Evolutionary conservation across 2,329 filamentous ascomycete species (phyloP), one percentile per base, ranked within the genome.

Genomic region (Raffaelea albimanens): DNA sequence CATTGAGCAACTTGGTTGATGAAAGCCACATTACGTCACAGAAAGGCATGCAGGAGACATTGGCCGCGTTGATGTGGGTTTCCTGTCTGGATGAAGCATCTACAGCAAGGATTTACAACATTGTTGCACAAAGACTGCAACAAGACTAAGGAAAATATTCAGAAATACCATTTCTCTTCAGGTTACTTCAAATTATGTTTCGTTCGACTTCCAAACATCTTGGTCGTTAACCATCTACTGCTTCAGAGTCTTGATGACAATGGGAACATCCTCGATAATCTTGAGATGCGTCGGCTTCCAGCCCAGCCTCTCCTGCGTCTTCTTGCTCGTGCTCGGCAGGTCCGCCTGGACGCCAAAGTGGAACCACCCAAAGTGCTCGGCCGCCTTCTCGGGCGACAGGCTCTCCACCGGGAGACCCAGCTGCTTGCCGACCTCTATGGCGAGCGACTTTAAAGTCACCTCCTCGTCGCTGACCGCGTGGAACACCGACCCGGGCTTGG

Each of bases 391-490:
- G 3, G 49, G 14, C 0, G 58, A 21, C 29, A 59, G 58, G 16
- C 57, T 57, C 18, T 52, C 53, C 10, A 62, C 58, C 1, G 61
- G 63, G 8, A 69, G 21, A 4, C 56, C 54, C n/a, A 67, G 50
- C 5, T 56, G 53, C 45, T 62, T 55, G 16, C 66, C 65, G 19
- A 71, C 57, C 4, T 58, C 55, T 5, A 46, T 52, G 5, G 61
- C 59, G 41, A 69, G 61, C 7, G 66, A 62, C 49, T 63, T 66
- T 42, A 63, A 49, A 1, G 52, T 42, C 0, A 69, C 57, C 13
- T 55, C 61, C 34, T 67, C 58, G 38, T 68, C 62, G 0, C 53
- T 63, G 19, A 63, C 58, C 10, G 59, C 63, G 53, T 71, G 66
- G 47, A 61, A 67, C 3, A 57, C 55, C 3, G 58, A 52, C 0